Conservation (phyloP, 148 eudicot genomes). For the Rhododendron ovatum region DNA sequence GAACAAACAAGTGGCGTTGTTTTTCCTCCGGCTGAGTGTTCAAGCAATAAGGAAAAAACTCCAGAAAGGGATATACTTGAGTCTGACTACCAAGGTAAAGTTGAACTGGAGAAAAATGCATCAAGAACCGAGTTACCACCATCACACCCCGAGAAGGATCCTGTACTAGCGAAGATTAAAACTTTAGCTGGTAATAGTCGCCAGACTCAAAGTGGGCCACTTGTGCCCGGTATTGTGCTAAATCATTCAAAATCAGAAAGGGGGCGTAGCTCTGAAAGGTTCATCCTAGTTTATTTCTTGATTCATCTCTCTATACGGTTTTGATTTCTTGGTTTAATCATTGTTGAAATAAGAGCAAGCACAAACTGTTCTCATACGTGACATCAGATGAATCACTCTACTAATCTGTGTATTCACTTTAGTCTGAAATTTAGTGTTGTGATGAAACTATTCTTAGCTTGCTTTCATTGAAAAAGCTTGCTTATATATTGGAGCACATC, state of each 20-base stretch:
- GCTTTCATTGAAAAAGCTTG: neutral
- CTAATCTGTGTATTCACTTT: neutral
- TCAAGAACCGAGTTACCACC: slow-evolving; percentile 40
- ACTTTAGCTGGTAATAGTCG: slow-evolving; percentile 43
- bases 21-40: slow-evolving; percentile 22
- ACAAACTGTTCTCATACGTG: neutral
- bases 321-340: neutral
- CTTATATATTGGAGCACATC: neutral
- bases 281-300: slow-evolving; percentile 9
- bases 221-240: slow-evolving; percentile 62
- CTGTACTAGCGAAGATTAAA: slow-evolving; percentile 39
- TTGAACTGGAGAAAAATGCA: slow-evolving; percentile 34
- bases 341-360: neutral
- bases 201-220: slow-evolving; percentile 86
- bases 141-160: slow-evolving; percentile 41
- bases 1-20: slow-evolving; percentile 35
- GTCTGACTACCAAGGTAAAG: slow-evolving; percentile 33
- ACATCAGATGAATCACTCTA: neutral
- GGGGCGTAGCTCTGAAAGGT: slow-evolving; percentile 65
- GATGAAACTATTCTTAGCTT: neutral
- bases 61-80: slow-evolving; percentile 34
- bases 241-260: slow-evolving; percentile 65
- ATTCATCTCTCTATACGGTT: neutral
- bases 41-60: slow-evolving; percentile 33
- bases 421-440: neutral